A percentile compares a stretch with the other conserved stretches of the same genome.
phyloP scores from a whole-genome alignment of 495 filamentous ascomycete species.

The Xylaria scruposa region DNA sequence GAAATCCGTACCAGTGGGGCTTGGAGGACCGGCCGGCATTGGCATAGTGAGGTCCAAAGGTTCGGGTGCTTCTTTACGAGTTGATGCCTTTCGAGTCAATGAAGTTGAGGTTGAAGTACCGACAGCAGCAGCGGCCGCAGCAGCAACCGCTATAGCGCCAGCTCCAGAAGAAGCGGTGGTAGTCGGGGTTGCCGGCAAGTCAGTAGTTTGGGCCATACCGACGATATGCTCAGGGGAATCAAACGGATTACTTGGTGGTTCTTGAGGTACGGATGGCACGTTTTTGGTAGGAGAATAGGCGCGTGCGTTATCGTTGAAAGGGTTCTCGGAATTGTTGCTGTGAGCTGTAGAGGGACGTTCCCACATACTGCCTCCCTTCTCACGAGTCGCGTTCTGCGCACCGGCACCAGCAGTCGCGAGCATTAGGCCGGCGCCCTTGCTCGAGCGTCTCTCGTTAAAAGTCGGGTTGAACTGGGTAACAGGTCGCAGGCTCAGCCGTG shows the following conservation, averaged over 20 bases:
- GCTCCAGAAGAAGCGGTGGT: constrained; percentile 30
- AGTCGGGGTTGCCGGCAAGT: constrained; percentile 37
- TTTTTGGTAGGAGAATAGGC: constrained; percentile 43
- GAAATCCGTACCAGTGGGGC: constrained; percentile 66
- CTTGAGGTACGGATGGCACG: constrained; percentile 36
- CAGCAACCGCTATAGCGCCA: constrained; percentile 49
- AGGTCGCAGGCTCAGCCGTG: constrained; percentile 83
- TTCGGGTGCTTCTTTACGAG: constrained; percentile 50
- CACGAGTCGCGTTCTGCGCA: constrained; percentile 31
- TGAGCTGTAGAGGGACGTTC: constrained; percentile 53
- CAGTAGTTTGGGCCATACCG: constrained; percentile 41
- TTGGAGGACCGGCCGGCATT: constrained; percentile 54
- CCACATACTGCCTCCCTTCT: constrained; percentile 33
- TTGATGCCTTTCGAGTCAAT: constrained; percentile 53
- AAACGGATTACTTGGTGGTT: constrained; percentile 48
- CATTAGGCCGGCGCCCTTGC: constrained; percentile 54
- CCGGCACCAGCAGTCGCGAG: constrained; percentile 48
- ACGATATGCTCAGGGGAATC: constrained; percentile 42
- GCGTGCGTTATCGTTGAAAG: constrained; percentile 57
- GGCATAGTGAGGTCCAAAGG: constrained; percentile 59
- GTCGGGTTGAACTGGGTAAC: constrained; percentile 86
- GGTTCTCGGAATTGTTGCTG: constrained; percentile 54
- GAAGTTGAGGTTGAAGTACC: constrained; percentile 42
- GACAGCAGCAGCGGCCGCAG: constrained; percentile 43
- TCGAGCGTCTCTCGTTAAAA: constrained; percentile 55